These are phyloP conservation scores for Penicillium fuscoglaucum DNA, from an alignment of 2,329 filamentous ascomycete species.

Conservation along the genomic window DNA sequence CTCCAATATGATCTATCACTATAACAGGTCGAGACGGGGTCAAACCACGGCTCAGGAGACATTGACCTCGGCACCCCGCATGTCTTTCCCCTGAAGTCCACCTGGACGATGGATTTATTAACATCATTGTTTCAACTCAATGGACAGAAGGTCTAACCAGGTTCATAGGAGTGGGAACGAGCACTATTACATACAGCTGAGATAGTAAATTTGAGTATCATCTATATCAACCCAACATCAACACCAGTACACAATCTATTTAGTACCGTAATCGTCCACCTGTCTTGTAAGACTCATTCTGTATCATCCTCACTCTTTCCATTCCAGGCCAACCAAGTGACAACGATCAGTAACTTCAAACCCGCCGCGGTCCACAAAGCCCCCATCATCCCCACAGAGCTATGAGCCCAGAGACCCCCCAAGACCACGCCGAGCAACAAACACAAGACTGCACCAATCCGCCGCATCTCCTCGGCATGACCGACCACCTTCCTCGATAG, in stretches of 20 bases:
- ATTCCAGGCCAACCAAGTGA: slow-evolving; percentile 64
- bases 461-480: slow-evolving; percentile 56
- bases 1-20: neutral
- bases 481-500: slow-evolving; percentile 39
- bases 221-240: neutral
- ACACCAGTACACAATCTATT: neutral
- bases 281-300: neutral
- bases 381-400: slow-evolving; percentile 52
- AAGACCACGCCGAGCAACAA: slow-evolving; percentile 56
- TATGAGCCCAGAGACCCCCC: slow-evolving; percentile 58
- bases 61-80: neutral
- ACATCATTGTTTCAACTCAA: too few relatives aligned
- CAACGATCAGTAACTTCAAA: slow-evolving; percentile 58
- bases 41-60: neutral
- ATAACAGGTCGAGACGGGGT: neutral
- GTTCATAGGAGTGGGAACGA: neutral
- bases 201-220: neutral
- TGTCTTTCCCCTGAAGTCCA: neutral
- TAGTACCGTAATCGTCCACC: too few relatives aligned
- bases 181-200: too few relatives aligned
- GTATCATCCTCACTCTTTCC: slow-evolving; percentile 34
- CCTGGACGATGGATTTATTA: too few relatives aligned
- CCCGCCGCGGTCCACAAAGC: slow-evolving; percentile 61
- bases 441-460: slow-evolving; percentile 52
- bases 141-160: neutral